phyloP scores from a whole-genome alignment of 2,329 filamentous ascomycete genomes.

The Neurospora crassa region DNA sequence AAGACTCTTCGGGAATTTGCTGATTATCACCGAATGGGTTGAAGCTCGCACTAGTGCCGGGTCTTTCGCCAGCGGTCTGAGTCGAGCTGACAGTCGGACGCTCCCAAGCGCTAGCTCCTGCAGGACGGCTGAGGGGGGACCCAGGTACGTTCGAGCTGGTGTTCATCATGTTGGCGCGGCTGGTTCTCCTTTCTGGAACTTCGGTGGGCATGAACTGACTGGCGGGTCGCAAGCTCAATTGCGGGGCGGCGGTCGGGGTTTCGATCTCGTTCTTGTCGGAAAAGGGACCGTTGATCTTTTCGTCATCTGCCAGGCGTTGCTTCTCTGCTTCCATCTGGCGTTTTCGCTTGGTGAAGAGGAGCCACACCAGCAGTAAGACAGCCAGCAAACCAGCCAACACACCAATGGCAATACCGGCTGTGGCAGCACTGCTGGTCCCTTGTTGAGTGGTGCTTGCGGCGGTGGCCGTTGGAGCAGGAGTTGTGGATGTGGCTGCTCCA shows the following conservation, averaged over 20 bases:
- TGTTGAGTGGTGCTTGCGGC: slow-evolving; percentile 12
- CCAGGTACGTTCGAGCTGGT: slow-evolving; percentile 7
- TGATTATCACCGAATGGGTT: slow-evolving; percentile 66
- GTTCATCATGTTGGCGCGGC: slow-evolving; percentile 33
- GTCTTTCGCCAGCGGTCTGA: slow-evolving; percentile 30
- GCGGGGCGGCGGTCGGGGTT: slow-evolving; percentile 54
- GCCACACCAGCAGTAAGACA: slow-evolving; percentile 58
- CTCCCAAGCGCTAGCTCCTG: slow-evolving; percentile 34
- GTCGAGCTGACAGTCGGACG: slow-evolving; percentile 30
- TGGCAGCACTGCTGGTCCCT: slow-evolving; percentile 36
- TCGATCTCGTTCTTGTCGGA: slow-evolving; percentile 28
- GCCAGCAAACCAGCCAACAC: slow-evolving; percentile 60
- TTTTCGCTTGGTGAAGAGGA: slow-evolving; percentile 61
- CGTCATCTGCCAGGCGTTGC: slow-evolving; percentile 45
- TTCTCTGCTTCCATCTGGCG: slow-evolving; percentile 44
- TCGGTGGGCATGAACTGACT: slow-evolving; percentile 68
- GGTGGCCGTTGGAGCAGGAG: slow-evolving; percentile 12
- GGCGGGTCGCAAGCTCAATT: slow-evolving; percentile 73
- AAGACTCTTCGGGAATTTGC: slow-evolving; percentile 28
- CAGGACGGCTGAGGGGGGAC: slow-evolving; percentile 19
- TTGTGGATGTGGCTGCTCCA: slow-evolving; percentile 11
- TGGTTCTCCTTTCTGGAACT: slow-evolving; percentile 37
- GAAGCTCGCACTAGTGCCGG: slow-evolving; percentile 31
- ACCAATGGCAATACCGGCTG: slow-evolving; percentile 80
- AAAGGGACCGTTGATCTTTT: slow-evolving; percentile 46